These are phyloP conservation scores for Ustilago sp. DNA, from an alignment of 1,284 basidiomycete genomes.

Conservation along the genomic window DNA sequence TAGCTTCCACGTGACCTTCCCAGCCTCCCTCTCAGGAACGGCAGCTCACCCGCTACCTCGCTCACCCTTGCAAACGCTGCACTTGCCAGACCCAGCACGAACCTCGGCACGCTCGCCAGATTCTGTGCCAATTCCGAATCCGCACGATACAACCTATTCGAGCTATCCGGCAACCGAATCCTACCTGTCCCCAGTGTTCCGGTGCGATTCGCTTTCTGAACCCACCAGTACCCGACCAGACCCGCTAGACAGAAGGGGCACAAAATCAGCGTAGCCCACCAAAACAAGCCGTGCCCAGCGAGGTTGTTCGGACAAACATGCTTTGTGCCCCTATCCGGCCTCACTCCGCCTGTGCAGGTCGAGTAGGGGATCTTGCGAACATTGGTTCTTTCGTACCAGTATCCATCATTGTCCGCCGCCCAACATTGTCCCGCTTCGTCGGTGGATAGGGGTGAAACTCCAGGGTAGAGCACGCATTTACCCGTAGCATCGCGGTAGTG, in stretches of 20 bases:
- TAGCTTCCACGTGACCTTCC: constrained; percentile 45
- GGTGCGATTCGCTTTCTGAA: constrained; percentile 74
- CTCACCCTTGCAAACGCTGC: constrained; percentile 39
- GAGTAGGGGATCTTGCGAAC: constrained; percentile 65
- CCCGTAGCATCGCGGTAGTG: constrained; percentile 59
- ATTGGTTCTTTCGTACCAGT: constrained; percentile 67
- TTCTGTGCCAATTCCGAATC: constrained; percentile 79
- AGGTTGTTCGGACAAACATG: constrained; percentile 58
- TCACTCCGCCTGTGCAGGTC: constrained; percentile 57
- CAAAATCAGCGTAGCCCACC: constrained; percentile 63
- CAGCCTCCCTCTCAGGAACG: constrained; percentile 39
- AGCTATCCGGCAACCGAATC: constrained; percentile 56
- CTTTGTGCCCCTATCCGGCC: constrained; percentile 61
- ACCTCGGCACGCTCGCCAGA: constrained; percentile 43
- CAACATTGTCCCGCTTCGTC: constrained; percentile 59
- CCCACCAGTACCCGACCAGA: constrained; percentile 60
- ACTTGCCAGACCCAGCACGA: constrained; percentile 45
- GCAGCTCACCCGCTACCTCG: constrained; percentile 51
- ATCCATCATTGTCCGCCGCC: constrained; percentile 54
- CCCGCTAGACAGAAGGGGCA: constrained; percentile 53
- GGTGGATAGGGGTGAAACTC: constrained; percentile 37
- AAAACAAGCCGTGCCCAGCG: constrained; percentile 58
- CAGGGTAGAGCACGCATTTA: constrained; percentile 62
- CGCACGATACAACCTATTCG: constrained; percentile 51
- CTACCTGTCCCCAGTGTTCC: constrained; percentile 14